Evolutionary conservation across 768 basidiomycete genomes (phyloP), one percentile per base, ranked within the genome.

Genomic region (Daedaleopsis sinensis): DNA sequence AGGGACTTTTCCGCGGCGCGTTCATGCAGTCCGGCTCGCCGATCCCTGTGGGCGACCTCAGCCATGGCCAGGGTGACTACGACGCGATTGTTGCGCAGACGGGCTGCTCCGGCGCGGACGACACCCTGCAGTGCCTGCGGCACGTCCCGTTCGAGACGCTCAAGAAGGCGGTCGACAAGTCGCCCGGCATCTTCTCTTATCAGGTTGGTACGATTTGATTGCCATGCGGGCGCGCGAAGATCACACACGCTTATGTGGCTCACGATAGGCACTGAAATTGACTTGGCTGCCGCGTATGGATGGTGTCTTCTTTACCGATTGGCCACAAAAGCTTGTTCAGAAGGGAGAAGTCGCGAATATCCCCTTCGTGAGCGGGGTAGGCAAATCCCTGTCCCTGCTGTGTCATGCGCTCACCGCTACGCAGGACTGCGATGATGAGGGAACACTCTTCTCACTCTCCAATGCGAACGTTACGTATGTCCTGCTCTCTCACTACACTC

Each of bases 371-470:
- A 80, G 74, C 1, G 82, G 82, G 37, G 58, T 61, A 35, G 24
- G 67, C 42, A 16, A n/a, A 5, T 23, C 15, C 18, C 16, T 47
- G 24, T 19, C 18, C 16, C 7, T 35, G 13, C n/a, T 11, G n/a
- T 5, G 13, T 4, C 16, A 9, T n/a, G 23, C 1, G 35, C 44
- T 13, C 7, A 18, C 8, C 39, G 5, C 19, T 9, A 2, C 6
- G 5, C 35, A 64, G 62, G 78, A 84, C 61, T 78, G 77, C 64
- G 84, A 87, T 53, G 86, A 87, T 54, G 86, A 88, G 66, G 86
- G 85, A 6, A 84, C 85, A 1, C 37, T 74, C 9, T 75, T 76
- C 67, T 67, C 73, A 5, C 44, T 75, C 27, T 57, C 68, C 4
- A 66, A 58, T 1, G 38, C 48, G 11, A 75, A 74, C 54, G 62